These are phyloP conservation scores for Epichloe sp. DNA, from an alignment of 2,329 filamentous ascomycete genomes.

Conservation along the genomic window DNA sequence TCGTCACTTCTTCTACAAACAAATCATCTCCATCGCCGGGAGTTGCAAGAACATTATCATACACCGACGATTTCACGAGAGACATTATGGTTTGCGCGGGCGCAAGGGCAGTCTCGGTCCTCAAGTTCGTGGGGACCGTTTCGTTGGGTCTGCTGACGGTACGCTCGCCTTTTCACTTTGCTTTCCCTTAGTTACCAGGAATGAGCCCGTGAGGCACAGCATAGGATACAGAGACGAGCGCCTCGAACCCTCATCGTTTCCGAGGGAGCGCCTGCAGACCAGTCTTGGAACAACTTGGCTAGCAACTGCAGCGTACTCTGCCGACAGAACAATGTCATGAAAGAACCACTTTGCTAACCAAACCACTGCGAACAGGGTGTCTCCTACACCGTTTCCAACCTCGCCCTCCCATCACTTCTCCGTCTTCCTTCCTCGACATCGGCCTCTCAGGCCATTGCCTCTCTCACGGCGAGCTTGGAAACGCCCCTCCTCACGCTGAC, in stretches of 20 bases:
- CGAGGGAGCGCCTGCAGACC: no score
- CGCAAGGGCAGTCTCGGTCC: constrained; percentile 44
- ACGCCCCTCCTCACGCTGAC: constrained; percentile 55
- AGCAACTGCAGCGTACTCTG: no score
- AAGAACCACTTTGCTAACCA: constrained; percentile 4
- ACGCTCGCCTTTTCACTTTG: constrained; percentile 20
- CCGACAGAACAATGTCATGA: background rate
- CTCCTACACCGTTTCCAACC: constrained; percentile 68
- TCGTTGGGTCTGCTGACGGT: constrained; percentile 82
- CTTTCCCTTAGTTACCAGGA: background rate
- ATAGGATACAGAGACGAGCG: no score
- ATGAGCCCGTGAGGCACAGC: no score
- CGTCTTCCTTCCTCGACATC: constrained; percentile 62
- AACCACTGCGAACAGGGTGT: constrained; percentile 49
- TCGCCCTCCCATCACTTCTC: constrained; percentile 70
- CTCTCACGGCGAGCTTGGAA: constrained; percentile 49
- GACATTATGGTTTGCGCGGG: constrained; percentile 49
- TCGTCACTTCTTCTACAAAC: background rate
- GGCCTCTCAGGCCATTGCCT: constrained; percentile 57
- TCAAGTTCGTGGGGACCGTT: constrained; percentile 89
- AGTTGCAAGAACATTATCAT: background rate
- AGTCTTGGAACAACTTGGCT: no score
- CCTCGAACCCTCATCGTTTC: no score
- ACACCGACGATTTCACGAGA: background rate
- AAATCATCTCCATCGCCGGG: background rate